Percentiles rank a stretch among this genome's conserved stretches.
Conservation (phyloP, 1,284 basidiomycete species). For the Cutaneotrichosporon mucoides region DNA sequence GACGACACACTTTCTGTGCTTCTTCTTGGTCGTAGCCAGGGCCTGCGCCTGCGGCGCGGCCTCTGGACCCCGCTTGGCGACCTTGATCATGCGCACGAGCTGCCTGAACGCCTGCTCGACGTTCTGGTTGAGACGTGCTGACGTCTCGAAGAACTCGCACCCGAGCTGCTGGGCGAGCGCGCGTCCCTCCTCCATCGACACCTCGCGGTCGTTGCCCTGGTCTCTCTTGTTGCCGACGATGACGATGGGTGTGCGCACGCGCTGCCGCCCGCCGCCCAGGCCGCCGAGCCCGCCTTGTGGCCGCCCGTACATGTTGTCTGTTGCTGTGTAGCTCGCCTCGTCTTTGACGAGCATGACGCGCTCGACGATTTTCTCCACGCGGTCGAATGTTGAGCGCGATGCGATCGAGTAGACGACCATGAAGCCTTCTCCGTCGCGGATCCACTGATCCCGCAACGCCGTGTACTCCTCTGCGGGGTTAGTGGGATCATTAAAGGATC, state of each 20-base stretch:
- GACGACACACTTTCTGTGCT: conserved; percentile 48
- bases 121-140: conserved; percentile 90
- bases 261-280: background rate
- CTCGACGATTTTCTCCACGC: conserved; percentile 89
- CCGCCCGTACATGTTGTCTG: conserved; percentile 4
- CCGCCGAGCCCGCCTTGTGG: background rate
- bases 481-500: background rate
- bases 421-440: conserved; percentile 98
- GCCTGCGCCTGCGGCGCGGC: conserved; percentile 6
- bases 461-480: conserved; percentile 77
- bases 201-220: conserved; percentile 70
- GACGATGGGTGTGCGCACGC: conserved; percentile 53
- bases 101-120: conserved; percentile 91
- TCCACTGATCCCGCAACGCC: conserved; percentile 98
- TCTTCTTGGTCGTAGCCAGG: conserved; percentile 25
- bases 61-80: conserved; percentile 25
- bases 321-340: conserved; percentile 53
- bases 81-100: conserved; percentile 76
- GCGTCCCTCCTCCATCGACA: conserved; percentile 81
- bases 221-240: conserved; percentile 91
- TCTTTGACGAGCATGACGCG: conserved; percentile 92
- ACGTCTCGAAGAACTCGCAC: conserved; percentile 94
- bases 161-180: conserved; percentile 80
- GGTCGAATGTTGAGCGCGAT: conserved; percentile 88
- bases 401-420: conserved; percentile 98